Base-by-base conservation (phyloP, 441 rosid genomes). In the Euphorbia celastroides region DNA sequence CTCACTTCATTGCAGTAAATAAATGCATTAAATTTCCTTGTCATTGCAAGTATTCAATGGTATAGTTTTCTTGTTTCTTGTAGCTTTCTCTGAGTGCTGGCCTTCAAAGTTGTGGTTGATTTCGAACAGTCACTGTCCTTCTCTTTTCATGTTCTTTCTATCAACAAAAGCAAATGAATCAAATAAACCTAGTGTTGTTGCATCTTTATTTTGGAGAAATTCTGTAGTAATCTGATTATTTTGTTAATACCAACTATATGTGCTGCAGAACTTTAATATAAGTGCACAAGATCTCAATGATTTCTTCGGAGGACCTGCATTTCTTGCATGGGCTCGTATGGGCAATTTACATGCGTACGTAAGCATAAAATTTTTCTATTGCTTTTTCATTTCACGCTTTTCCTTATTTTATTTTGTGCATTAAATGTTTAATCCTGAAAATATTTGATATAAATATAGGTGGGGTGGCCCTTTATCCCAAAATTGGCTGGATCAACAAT, bases 321-420 rank as follows among this genome's bases (percentile, higher is more conserved):
- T 92, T 79, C 98, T 94, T 64, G 99, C 98, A 67, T 94, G 98
- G 99, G 99, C 98, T 78, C 97, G 98, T 65, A 94, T 94, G 99
- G 99, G 99, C 68, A 94, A 94, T 77, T 85, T 94, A 71, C 99
- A 94, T 61, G 92, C 89, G 99, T 94, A 77, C 23, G 83, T 73
- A 51, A 65, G 38, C 25, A 7, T n/a, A 22, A 12, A 30, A 55
- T 28, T 38, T 30, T n/a, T 27, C 14, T 10, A 2, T 57, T 59
- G 8, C n/a, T 59, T 66, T 46, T 32, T 38, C n/a, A n/a, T n/a
- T n/a, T n/a, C n/a, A n/a, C n/a, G n/a, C n/a, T n/a, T n/a, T n/a
- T n/a, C n/a, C n/a, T n/a, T n/a, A n/a, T 12, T 50, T 60, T 32
- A n/a, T 74, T 57, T 12, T 64, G 44, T 59, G 64, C 23, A 71